Base-by-base conservation (phyloP, 2,329 filamentous ascomycete genomes). In the Amesomyces nigricolor region DNA sequence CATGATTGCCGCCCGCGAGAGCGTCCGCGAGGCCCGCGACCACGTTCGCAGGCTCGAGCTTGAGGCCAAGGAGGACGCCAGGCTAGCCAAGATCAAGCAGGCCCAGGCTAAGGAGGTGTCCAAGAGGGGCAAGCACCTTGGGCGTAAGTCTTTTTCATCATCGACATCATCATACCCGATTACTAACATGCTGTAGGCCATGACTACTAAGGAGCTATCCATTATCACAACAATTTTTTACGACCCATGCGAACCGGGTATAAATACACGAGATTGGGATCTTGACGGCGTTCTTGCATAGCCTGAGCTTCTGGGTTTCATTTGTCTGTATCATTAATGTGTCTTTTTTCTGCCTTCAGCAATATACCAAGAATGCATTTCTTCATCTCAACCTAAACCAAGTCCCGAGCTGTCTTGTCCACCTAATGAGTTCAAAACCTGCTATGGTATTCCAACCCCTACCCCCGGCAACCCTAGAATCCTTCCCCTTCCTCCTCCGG, bases 101-200 rank as follows among this genome's bases (percentile, higher is more conserved):
- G 75, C 77, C 51, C 81, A 87, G 65, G 85, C 84, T 1, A 77
- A 75, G 62, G 79, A 82, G 64, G 78, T 88, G 30, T 83, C 80
- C 5, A 87, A 86, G 80, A 75, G 83, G 51, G 84, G 82, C n/a
- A 83, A 84, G 69, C 77, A 79, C n/a, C 78, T 88, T 56, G 85
- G 85, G 54, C 80, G 84, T 86, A 75, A 73, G 80, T 82, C 22
- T 16, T 14, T 4, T 6, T 3, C 3, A 13, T 8, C 19, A 10
- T 10, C 35, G 32, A 10, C 16, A 10, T 6, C 5, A 35, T 7
- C 8, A 35, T 7, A n/a, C 4, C 9, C 14, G 29, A n/a, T 30
- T 51, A n/a, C 47, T 55, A 32, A 50, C 42, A 4, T n/a, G 30
- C 30, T 16, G n/a, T n/a, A 54, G 40, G 52, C 8, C n/a, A 39